Percentiles rank a stretch among this genome's conserved stretches.
Evolutionary conservation across 768 basidiomycete genomes (phyloP).

Genomic region (Suillus spraguei): DNA sequence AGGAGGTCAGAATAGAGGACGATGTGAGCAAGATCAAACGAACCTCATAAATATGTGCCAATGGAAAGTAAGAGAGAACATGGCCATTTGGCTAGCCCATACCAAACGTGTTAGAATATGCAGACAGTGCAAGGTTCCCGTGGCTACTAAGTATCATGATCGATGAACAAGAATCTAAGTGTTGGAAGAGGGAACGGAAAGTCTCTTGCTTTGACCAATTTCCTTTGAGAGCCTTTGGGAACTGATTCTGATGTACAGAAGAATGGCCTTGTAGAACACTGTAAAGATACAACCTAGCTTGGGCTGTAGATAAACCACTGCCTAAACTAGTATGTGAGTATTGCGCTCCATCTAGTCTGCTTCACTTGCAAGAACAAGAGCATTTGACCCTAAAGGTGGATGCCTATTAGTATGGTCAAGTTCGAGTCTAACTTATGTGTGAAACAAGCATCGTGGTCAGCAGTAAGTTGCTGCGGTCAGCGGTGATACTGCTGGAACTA

Average conservation of each 20-base stretch:
- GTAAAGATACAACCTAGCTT: too few species aligned
- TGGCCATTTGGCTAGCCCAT: conserved; percentile 44
- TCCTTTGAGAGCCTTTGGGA: conserved; percentile 86
- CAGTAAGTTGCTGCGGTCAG: too few species aligned
- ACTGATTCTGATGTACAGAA: conserved; percentile 96
- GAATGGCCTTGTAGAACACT: conserved; percentile 94
- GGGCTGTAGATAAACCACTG: too few species aligned
- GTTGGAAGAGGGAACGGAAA: too few species aligned
- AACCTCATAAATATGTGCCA: conserved; percentile 91
- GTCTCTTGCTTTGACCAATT: conserved; percentile 91
- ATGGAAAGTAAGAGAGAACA: conserved; percentile 77
- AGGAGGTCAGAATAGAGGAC: conserved; percentile 11
- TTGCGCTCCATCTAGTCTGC: too few species aligned
- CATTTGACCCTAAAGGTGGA: too few species aligned
- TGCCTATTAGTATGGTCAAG: too few species aligned
- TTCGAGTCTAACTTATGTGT: too few species aligned
- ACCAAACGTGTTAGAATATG: conserved; percentile 60
- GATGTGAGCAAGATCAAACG: conserved; percentile 12
- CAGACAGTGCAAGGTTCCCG: conserved; percentile 61
- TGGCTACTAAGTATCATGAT: conserved; percentile 83
- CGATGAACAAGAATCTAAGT: conserved; percentile 25
- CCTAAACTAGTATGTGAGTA: too few species aligned
- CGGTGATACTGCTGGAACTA: too few species aligned
- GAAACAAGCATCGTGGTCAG: too few species aligned
- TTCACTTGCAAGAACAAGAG: too few species aligned